A percentile compares a stretch with the other conserved stretches of the same genome.
Conservation (phyloP, 2,329 filamentous ascomycete species). For the Xylariaceae sp. region DNA sequence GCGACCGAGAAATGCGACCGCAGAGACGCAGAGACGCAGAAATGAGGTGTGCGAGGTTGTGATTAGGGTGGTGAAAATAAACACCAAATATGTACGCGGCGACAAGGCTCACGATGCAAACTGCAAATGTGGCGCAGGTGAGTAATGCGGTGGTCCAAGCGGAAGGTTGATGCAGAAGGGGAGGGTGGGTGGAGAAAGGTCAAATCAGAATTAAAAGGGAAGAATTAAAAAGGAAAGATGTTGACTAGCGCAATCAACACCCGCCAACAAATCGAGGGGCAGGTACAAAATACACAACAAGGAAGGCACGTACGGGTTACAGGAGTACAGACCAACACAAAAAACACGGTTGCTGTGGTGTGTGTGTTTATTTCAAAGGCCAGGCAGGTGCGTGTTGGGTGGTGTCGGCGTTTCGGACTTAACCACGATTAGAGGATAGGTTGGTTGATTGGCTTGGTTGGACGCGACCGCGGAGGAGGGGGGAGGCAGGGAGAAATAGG, state of each 20-base stretch:
- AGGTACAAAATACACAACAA: too few relatives aligned
- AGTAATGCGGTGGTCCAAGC: conserved; percentile 21
- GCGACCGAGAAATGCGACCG: too few relatives aligned
- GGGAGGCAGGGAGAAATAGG: conserved; percentile 31
- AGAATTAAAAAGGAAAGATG: conserved; percentile 15
- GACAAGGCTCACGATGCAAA: conserved; percentile 21
- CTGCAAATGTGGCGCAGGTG: not conserved
- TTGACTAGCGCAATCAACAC: conserved; percentile 7
- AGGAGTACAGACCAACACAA: conserved; percentile 10
- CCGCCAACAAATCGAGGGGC: not conserved
- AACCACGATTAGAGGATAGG: conserved; percentile 20
- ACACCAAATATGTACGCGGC: conserved; percentile 15
- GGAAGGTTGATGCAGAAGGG: conserved; percentile 13
- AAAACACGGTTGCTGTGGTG: conserved; percentile 20
- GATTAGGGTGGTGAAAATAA: not conserved
- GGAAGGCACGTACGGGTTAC: too few relatives aligned
- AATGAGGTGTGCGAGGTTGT: too few relatives aligned
- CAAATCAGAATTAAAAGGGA: conserved; percentile 21
- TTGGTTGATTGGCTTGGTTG: conserved; percentile 23
- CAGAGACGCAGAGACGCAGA: too few relatives aligned
- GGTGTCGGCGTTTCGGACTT: conserved; percentile 28
- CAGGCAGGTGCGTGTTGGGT: conserved; percentile 11
- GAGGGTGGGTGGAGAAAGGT: conserved; percentile 20
- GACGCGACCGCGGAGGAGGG: conserved; percentile 20
- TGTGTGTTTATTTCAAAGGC: conserved; percentile 24